Evolutionary conservation across 495 filamentous ascomycete genomes (phyloP).

Genomic region (Pseudevernia furfuracea): DNA sequence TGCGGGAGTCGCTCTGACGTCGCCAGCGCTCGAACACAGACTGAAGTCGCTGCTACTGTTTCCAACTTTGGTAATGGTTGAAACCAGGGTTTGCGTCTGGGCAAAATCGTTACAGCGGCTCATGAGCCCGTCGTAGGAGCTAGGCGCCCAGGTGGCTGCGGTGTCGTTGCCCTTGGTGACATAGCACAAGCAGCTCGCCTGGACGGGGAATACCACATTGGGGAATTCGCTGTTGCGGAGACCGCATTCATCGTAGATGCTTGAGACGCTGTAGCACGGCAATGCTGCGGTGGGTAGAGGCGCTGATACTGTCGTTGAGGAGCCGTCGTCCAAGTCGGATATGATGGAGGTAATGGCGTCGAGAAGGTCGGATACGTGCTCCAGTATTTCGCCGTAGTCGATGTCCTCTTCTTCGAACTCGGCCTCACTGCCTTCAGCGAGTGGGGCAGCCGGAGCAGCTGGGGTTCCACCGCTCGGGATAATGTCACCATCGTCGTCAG

Average conservation of each 20-base stretch:
- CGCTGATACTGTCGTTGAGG: not conserved
- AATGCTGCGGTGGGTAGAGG: not conserved
- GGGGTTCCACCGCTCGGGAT: not conserved
- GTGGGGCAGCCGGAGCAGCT: not conserved
- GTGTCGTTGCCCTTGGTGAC: not conserved
- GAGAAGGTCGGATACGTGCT: not conserved
- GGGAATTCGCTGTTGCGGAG: not conserved
- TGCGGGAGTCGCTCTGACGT: not conserved
- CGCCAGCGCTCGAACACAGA: slow-evolving; percentile 2
- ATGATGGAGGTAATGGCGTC: not conserved
- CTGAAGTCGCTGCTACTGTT: not conserved
- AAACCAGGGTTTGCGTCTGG: not conserved
- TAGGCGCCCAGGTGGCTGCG: not conserved
- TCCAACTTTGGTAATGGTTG: not conserved
- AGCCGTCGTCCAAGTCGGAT: not conserved
- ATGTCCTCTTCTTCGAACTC: not conserved
- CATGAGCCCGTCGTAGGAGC: not conserved
- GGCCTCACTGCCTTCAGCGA: not conserved
- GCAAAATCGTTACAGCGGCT: not conserved
- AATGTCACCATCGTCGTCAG: not conserved
- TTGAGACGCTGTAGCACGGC: not conserved
- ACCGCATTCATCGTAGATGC: not conserved
- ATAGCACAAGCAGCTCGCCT: slow-evolving; percentile 3
- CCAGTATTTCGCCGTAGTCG: not conserved
- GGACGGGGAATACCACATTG: not conserved